These are phyloP conservation scores for Ogataea angusta DNA, from an alignment of 805 yeast species.

Conservation along the genomic window DNA sequence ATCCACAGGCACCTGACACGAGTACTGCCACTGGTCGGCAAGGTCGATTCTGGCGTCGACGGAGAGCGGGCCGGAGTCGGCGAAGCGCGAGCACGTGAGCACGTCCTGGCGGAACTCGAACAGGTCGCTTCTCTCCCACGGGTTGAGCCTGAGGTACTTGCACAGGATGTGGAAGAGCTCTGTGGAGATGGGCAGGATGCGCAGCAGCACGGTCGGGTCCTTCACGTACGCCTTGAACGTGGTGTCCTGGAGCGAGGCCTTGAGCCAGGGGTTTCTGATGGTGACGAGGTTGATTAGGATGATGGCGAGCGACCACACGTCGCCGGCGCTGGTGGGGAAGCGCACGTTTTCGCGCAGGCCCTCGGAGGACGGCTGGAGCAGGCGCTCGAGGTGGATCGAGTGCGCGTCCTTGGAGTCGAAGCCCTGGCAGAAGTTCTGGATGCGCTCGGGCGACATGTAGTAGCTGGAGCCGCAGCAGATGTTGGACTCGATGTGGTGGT, in stretches of 20 bases:
- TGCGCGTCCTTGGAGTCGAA: slow-evolving; percentile 32
- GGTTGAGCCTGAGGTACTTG: slow-evolving; percentile 43
- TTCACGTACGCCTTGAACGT: slow-evolving; percentile 64
- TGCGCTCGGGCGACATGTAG: slow-evolving; percentile 90
- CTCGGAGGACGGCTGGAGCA: slow-evolving; percentile 21
- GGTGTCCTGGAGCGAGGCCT: slow-evolving; percentile 63
- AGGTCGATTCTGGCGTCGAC: slow-evolving; percentile 26
- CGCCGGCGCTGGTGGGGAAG: slow-evolving; percentile 72
- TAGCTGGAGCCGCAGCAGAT: slow-evolving; percentile 84
- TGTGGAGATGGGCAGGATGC: slow-evolving; percentile 69
- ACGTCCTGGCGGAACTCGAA: slow-evolving; percentile 39
- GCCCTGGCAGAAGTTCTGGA: slow-evolving; percentile 39
- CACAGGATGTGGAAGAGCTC: slow-evolving; percentile 54
- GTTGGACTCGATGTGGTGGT: slow-evolving; percentile 55
- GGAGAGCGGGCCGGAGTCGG: slow-evolving; percentile 35
- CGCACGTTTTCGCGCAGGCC: slow-evolving; percentile 32
- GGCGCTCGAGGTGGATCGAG: slow-evolving; percentile 29
- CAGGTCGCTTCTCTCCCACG: slow-evolving; percentile 45
- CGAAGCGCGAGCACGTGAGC: slow-evolving; percentile 26
- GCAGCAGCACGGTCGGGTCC: slow-evolving; percentile 51
- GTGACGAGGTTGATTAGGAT: slow-evolving; percentile 77
- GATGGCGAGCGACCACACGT: slow-evolving; percentile 84
- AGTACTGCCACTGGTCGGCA: slow-evolving; percentile 28
- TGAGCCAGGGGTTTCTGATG: slow-evolving; percentile 87
- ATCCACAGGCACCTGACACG: slow-evolving; percentile 35